A percentile compares a stretch with the other conserved stretches of the same genome.
Evolutionary conservation across 108 stramenopile genomes (phyloP).

Genomic region (Conticribra guillardii): DNA sequence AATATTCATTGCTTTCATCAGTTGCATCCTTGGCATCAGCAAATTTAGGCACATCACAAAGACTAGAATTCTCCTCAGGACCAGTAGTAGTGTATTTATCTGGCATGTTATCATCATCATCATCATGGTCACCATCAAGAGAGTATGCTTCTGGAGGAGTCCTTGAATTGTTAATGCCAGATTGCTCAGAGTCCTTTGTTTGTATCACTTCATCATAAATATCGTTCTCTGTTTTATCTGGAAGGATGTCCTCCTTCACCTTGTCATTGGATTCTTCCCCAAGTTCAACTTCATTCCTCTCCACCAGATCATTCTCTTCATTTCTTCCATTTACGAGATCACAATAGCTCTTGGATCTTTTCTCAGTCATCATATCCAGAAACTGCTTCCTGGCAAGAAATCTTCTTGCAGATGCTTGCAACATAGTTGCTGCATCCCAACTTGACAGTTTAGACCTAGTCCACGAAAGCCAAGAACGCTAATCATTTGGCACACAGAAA

Average conservation of each 20-base stretch:
- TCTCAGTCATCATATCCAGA: background rate
- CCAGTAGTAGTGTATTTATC: background rate
- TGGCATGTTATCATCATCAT: background rate
- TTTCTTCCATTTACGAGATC: background rate
- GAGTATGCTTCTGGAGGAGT: background rate
- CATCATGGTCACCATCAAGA: background rate
- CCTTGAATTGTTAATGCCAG: too few relatives aligned
- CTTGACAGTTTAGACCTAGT: background rate
- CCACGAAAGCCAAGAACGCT: conserved; percentile 11
- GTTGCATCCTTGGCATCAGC: too few relatives aligned
- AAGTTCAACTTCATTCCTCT: background rate
- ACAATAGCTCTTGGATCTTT: too few relatives aligned
- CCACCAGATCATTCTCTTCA: background rate
- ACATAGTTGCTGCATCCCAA: conserved; percentile 15
- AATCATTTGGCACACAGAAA: too few relatives aligned
- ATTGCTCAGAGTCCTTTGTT: too few relatives aligned
- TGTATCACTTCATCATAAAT: too few relatives aligned
- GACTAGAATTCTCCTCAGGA: too few relatives aligned
- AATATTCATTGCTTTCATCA: too few relatives aligned
- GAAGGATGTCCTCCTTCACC: too few relatives aligned
- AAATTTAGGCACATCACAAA: too few relatives aligned
- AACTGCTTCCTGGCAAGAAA: conserved; percentile 1
- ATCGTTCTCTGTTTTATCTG: too few relatives aligned
- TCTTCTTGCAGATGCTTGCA: conserved; percentile 20
- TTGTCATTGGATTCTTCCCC: too few relatives aligned